Evolutionary conservation across 2,329 filamentous ascomycete genomes (phyloP).

Genomic region (Geosmithia putterillii): DNA sequence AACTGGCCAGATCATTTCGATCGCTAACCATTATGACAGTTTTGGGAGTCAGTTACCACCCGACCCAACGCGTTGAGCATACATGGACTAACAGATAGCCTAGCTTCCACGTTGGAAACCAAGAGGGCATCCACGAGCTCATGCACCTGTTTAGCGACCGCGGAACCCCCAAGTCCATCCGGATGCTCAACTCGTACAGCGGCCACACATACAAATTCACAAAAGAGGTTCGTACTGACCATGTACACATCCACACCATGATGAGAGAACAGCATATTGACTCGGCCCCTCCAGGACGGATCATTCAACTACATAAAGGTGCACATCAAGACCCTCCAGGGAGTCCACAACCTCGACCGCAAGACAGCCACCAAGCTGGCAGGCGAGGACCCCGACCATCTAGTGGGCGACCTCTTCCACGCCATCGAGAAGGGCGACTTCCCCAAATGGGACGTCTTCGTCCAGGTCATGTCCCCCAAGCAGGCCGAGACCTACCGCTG

Average conservation of each 20-base stretch:
- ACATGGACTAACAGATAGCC: not conserved
- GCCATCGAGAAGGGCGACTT: conserved; percentile 48
- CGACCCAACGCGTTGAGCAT: conserved; percentile 9
- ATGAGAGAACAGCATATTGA: not conserved
- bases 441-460: conserved; percentile 51
- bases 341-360: conserved; percentile 45
- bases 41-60: conserved; percentile 30
- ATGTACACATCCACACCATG: not conserved
- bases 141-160: conserved; percentile 57
- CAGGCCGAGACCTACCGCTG: conserved; percentile 51
- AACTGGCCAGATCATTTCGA: not conserved
- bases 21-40: conserved; percentile 12
- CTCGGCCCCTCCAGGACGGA: conserved; percentile 32
- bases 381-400: conserved; percentile 47
- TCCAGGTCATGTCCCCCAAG: conserved; percentile 50
- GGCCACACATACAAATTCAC: conserved; percentile 56
- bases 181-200: conserved; percentile 57
- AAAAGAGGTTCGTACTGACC: conserved; percentile 28
- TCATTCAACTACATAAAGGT: conserved; percentile 55
- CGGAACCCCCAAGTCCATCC: conserved; percentile 52
- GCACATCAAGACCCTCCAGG: conserved; percentile 51
- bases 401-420: conserved; percentile 52
- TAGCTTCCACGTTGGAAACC: conserved; percentile 19
- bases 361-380: conserved; percentile 42
- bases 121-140: conserved; percentile 50